Conservation (phyloP, 2,329 filamentous ascomycete species). For the Curvularia spicifera region DNA sequence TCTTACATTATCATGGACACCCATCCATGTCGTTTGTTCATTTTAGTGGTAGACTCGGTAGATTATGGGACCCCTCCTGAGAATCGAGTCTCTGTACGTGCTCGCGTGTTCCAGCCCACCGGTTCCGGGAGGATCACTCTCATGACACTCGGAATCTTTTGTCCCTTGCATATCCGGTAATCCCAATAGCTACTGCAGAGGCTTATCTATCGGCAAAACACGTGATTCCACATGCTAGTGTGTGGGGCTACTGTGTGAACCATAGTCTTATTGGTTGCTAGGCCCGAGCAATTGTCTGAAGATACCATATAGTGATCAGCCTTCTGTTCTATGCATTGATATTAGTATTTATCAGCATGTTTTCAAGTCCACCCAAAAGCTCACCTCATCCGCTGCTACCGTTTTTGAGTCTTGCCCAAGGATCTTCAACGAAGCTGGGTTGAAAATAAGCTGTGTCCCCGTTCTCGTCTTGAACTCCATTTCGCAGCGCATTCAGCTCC, state of each 20-base stretch:
- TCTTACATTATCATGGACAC: not conserved
- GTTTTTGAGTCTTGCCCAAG: slow-evolving; percentile 60
- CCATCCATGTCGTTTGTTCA: not conserved
- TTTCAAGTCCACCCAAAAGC: not conserved
- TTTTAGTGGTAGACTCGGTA: not conserved
- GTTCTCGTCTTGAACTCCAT: slow-evolving; percentile 53
- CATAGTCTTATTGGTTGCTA: not conserved
- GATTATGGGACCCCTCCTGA: not conserved
- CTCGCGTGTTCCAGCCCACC: not conserved
- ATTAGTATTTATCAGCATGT: not conserved
- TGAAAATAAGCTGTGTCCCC: slow-evolving; percentile 76
- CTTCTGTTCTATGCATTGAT: not conserved
- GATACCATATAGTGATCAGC: not conserved
- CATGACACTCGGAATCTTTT: not conserved
- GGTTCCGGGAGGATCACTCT: not conserved
- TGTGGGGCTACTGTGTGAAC: not conserved
- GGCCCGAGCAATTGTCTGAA: not conserved
- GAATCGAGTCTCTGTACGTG: not conserved
- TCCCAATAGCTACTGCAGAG: not conserved
- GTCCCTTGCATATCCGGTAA: not conserved
- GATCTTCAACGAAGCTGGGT: slow-evolving; percentile 72
- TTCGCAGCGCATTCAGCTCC: slow-evolving; percentile 47
- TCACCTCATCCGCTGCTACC: slow-evolving; percentile 2
- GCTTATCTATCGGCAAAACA: not conserved
- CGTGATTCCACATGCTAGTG: not conserved